Base-by-base conservation (phyloP, 1,139 yeast species). In the Scheffersomyces quercinus region DNA sequence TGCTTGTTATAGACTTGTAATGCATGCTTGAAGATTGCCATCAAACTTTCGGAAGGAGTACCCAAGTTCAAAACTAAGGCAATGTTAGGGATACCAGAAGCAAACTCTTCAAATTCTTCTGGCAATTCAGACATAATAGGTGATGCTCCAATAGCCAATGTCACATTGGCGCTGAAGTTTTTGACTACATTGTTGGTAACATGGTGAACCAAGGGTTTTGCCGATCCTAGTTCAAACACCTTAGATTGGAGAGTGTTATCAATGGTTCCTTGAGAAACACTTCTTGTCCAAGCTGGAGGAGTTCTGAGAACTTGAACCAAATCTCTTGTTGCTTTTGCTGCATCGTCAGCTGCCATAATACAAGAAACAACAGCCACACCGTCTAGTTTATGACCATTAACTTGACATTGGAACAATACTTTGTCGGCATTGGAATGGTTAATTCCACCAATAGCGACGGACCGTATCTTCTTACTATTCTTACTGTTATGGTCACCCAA, bases 131-230 rank as follows among this genome's bases (percentile, higher is more conserved):
- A 85, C 97, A 91, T 91, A 20, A 88, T 83, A 2, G 98, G 97
- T 2, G 95, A 84, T 0, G 86, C 95, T 2, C 96, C 96, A 24
- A 85, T 67, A 0, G 97, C 90, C 43, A 91, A 68, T 0, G 95
- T 82, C n/a, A 88, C 87, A 56, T 91, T 90, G 28, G 98, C 97
- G 50, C 90, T 85, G 58, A 88, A 83, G 58, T 88, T 85, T 59
- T 88, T 88, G 34, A 87, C 97, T n/a, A 91, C 97, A 44, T 79
- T 79, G 58, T 91, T 91, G 32, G 97, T 90, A 49, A 91, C 84
- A 54, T 90, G 96, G 58, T 91, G 97, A 5, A 88, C 83, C 54
- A 91, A 65, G 0, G 97, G 95, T 7, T 51, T 56, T 26, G 42
- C 36, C n/a, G 38, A 14, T 5, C 29, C 37, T 13, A 39, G 48